Percentiles rank a stretch among this genome's conserved stretches.
These are phyloP conservation scores for Cochlearia excelsa DNA, from an alignment of 345 rosid species.

Conservation along the genomic window DNA sequence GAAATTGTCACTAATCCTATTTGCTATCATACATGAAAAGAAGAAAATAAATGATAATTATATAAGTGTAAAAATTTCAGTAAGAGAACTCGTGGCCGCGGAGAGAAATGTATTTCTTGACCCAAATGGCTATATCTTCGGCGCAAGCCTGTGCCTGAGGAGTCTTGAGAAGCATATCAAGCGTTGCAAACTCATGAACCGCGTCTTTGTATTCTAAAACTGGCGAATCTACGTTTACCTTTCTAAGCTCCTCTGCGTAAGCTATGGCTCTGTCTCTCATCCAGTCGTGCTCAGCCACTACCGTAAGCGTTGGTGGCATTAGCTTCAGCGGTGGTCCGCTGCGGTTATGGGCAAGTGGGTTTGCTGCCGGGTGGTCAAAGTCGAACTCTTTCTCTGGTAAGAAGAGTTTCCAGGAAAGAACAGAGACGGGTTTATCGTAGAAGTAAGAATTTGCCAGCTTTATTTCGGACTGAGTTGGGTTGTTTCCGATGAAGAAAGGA, in stretches of 20 bases:
- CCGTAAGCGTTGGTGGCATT: constrained; percentile 92
- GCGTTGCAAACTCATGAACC: constrained; percentile 93
- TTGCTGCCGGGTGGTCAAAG: constrained; percentile 87
- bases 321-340: constrained; percentile 66
- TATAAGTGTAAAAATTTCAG: constrained; percentile 32
- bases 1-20: constrained; percentile 24
- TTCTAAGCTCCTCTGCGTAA: constrained; percentile 83
- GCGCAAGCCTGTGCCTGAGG: constrained; percentile 88
- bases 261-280: constrained; percentile 96
- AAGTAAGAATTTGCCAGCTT: constrained; percentile 80
- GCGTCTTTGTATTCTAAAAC: constrained; percentile 92
- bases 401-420: constrained; percentile 85
- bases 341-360: constrained; percentile 68
- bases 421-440: constrained; percentile 68
- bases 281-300: constrained; percentile 94
- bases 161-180: constrained; percentile 78
- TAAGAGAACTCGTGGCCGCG: constrained; percentile 91
- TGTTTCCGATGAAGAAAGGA: constrained; percentile 82
- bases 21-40: constrained; percentile 27
- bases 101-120: constrained; percentile 78
- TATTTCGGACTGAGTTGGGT: constrained; percentile 71
- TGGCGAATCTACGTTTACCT: constrained; percentile 87
- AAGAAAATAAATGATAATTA: constrained; percentile 3
- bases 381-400: constrained; percentile 64
- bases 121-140: constrained; percentile 88